phyloP scores from a whole-genome alignment of 2,329 filamentous ascomycete genomes.

The Penicillium sp. region DNA sequence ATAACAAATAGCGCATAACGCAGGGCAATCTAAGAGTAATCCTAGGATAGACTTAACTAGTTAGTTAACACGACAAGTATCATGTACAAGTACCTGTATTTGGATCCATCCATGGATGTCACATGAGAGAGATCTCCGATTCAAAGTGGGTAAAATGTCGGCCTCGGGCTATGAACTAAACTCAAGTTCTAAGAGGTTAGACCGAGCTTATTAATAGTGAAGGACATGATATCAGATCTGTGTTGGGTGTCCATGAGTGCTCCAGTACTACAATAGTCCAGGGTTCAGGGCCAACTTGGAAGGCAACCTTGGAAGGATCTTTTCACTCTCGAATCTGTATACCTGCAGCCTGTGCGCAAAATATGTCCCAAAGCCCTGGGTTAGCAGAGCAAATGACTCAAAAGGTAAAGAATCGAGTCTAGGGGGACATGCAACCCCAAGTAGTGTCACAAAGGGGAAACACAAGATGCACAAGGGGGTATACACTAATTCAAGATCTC shows the following conservation, averaged over 20 bases:
- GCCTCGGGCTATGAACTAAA: slow-evolving; percentile 10
- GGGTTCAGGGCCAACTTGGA: neutral
- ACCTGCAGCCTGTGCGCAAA: neutral
- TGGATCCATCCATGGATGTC: neutral
- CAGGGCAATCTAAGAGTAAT: neutral
- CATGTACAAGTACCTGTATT: slow-evolving; percentile 4
- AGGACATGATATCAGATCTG: slow-evolving; percentile 15
- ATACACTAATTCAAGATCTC: neutral
- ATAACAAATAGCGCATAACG: neutral
- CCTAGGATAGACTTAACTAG: neutral
- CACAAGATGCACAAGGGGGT: slow-evolving; percentile 1
- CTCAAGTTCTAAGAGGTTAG: slow-evolving; percentile 1
- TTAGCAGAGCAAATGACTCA: neutral
- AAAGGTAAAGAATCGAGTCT: neutral
- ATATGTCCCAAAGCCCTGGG: neutral
- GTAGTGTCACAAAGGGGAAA: neutral
- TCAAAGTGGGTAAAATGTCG: slow-evolving; percentile 14
- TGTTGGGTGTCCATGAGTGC: neutral
- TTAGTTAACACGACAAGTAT: neutral
- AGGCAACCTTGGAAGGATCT: neutral
- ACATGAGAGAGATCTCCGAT: slow-evolving; percentile 21
- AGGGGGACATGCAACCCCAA: slow-evolving; percentile 5
- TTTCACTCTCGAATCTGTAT: neutral
- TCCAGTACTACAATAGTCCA: neutral
- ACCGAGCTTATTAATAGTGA: slow-evolving; percentile 7